Conservation (phyloP, 257 asterid species). For the Solanum etuberosum region DNA sequence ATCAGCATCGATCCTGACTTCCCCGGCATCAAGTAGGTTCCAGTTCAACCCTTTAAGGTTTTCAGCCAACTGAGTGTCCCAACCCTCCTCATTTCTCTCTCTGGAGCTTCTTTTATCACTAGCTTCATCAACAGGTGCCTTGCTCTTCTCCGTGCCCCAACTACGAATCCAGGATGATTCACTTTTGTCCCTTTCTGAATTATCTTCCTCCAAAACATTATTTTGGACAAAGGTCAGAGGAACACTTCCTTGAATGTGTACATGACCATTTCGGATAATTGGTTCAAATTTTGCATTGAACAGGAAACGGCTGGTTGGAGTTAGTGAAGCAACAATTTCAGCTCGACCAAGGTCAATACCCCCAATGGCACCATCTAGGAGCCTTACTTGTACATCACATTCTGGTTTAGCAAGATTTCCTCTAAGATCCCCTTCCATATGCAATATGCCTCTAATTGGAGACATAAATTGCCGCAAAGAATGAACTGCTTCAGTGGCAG, state of each 20-base stretch:
- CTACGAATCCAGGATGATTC: constrained; percentile 62
- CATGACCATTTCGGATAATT: constrained; percentile 79
- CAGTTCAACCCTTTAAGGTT: constrained; percentile 89
- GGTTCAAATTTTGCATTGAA: constrained; percentile 96
- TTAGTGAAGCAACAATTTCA: constrained; percentile 92
- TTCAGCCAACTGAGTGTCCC: constrained; percentile 90
- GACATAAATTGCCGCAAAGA: constrained; percentile 83
- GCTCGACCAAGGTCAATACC: constrained; percentile 98
- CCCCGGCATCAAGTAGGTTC: constrained; percentile 90
- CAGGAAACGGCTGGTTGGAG: constrained; percentile 79
- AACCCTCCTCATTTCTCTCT: constrained; percentile 78
- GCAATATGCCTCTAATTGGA: constrained; percentile 87
- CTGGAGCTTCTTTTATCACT: constrained; percentile 60
- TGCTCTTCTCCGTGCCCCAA: constrained; percentile 66
- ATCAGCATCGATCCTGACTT: constrained; percentile 96
- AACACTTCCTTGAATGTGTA: constrained; percentile 90
- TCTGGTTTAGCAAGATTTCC: constrained; percentile 95
- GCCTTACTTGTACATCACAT: constrained; percentile 98
- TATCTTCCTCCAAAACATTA: constrained; percentile 57
- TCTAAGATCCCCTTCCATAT: constrained; percentile 99
- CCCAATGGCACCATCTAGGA: constrained; percentile 89
- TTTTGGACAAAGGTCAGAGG: constrained; percentile 70
- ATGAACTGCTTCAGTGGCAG: constrained; percentile 88
- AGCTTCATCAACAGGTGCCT: constrained; percentile 48
- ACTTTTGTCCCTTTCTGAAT: constrained; percentile 48